These are phyloP conservation scores for Yamadazyma sp. DNA, from an alignment of 805 yeast genomes.

Conservation along the genomic window DNA sequence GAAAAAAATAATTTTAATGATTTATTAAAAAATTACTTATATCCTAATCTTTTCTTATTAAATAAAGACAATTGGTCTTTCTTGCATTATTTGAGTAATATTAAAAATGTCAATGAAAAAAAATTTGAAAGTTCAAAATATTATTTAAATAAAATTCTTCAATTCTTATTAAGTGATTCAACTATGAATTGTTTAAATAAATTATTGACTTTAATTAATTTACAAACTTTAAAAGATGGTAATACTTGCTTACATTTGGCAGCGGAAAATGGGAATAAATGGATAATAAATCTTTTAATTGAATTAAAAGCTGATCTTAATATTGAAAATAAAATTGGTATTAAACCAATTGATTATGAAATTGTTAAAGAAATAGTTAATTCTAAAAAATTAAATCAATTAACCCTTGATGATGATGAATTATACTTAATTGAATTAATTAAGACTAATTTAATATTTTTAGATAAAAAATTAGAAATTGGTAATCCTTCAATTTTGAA, in stretches of 20 bases:
- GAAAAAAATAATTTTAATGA: conserved; percentile 73
- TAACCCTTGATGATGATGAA: conserved; percentile 17
- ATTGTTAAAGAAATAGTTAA: conserved; percentile 43
- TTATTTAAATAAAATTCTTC: conserved; percentile 32
- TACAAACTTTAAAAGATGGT: conserved; percentile 34
- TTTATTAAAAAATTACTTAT: conserved; percentile 60
- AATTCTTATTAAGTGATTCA: conserved; percentile 24
- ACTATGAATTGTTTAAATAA: conserved; percentile 18
- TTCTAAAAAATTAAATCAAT: conserved; percentile 12
- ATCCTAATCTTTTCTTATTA: conserved; percentile 50
- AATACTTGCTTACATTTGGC: conserved; percentile 41
- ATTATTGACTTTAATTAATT: conserved; percentile 24
- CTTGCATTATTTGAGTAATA: conserved; percentile 77
- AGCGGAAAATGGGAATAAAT: conserved; percentile 34
- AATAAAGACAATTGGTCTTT: conserved; percentile 73
- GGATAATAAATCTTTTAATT: conserved; percentile 35
- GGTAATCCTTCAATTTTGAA: conserved; percentile 10
- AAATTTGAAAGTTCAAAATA: conserved; percentile 34
- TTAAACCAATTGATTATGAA: conserved; percentile 85
- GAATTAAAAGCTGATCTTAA: conserved; percentile 49
- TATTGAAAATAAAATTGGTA: conserved; percentile 79
- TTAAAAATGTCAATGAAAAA: conserved; percentile 17
- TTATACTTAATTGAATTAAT: conserved; percentile 34
- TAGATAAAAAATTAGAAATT: conserved; percentile 23
- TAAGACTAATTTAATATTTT: conserved; percentile 31